Base-by-base conservation (phyloP, 768 basidiomycete genomes). In the Leccinellum rugosiceps region DNA sequence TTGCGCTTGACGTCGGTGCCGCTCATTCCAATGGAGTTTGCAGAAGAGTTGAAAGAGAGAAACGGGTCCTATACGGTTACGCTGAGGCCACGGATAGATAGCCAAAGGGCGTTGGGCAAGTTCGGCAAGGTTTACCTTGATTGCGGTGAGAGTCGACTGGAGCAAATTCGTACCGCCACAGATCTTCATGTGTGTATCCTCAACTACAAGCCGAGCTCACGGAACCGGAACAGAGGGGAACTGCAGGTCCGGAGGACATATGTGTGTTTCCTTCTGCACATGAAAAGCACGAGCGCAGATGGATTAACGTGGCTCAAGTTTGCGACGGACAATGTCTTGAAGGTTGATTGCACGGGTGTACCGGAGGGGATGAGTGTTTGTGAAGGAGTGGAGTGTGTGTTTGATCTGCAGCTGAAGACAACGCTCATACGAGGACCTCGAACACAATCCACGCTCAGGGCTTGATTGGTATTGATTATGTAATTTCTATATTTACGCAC, bases 111-210 rank as follows among this genome's bases (percentile, higher is more conserved):
- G 19, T 32, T 58, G 8, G 58, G 67, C 32, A 15, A 21, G 31
- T 68, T 57, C 28, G 32, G 54, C 30, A 41, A 64, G 17, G 38
- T 67, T 15, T 47, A 23, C 17, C 65, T 68, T 1, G 25, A 51
- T 13, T 69, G 65, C 41, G 65, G 67, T 2, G 50, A 53, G 14
- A 15, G 51, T 1, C 60, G 65, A 17, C 65, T 69, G 3, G 41
- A 25, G 23, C 55, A 54, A 17, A 55, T 69, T 26, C 54, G 52
- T 0, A 23, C 35, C 1, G 57, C 65, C 17, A 48, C 28, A 1
- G 68, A 69, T 34, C 57, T 68, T 14, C 63, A 58, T 17, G 55
- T 34, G 4, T 67, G 68, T 25, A 56, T 69, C 35, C 67, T 68
- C 55, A 68, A 69, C 35, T 69, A 63, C 52, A 52, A 52, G 19